Base-by-base conservation (phyloP, 495 filamentous ascomycete species). In the Bathelium albidoporum region DNA sequence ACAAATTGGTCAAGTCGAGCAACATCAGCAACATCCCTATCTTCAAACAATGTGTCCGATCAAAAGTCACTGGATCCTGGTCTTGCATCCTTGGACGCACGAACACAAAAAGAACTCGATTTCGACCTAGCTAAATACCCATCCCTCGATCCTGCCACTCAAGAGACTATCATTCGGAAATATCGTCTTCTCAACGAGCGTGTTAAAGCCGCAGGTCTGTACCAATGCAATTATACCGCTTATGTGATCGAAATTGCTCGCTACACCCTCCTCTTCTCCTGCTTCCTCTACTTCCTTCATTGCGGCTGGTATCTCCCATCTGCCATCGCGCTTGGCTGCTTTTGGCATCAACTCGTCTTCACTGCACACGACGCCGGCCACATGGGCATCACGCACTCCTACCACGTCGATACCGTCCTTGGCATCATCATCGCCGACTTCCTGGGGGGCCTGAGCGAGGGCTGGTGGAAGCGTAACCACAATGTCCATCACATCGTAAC, bases 401-500 rank as follows among this genome's bases (percentile, higher is more conserved):
- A 90, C 73, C 84, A 86, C 28, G 75, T 82, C 20, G 94, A 98
- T 75, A 87, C 88, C 5, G 76, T 87, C 39, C 90, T 97, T 67
- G 92, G 90, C 36, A 95, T 97, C 68, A 74, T 95, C 61, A 89
- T 97, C 68, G 93, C 94, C 26, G 86, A 95, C 72, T 98, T 88
- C 68, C 77, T 92, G 2, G 94, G 94, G 24, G 94, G 94, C 2
- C 76, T 98, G n/a, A 94, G 89, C 53, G 65, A 94, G 16, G 89
- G 93, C 11, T 98, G 94, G 94, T 98, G 94, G 94, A 98, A 98
- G 74, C 82, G 83, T 61, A 97, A 85, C 73, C 94, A 98, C 77
- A 98, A 98, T 74, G 94, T 98, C 29, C 94, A 98, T 72, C 94
- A 98, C 68, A 91, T 98, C 68, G 89, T 98, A 36, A 98, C 94